These are phyloP conservation scores for Sambucus nigra DNA, from an alignment of 129 eudicot genomes.

Conservation along the genomic window DNA sequence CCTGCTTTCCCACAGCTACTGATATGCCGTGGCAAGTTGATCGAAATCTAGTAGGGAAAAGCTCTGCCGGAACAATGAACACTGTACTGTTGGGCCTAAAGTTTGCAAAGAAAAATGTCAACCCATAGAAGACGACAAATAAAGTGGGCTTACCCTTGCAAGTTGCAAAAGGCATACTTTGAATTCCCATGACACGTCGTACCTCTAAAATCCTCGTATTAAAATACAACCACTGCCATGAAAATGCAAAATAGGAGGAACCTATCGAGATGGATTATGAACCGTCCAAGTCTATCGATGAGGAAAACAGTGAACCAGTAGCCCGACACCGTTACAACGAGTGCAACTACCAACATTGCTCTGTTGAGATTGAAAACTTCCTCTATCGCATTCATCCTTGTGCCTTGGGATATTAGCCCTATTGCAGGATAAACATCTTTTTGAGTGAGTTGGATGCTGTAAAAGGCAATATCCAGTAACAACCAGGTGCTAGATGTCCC, in stretches of 20 bases:
- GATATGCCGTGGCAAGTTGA: constrained; percentile 35
- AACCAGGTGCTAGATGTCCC: constrained; percentile 15
- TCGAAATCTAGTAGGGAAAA: constrained; percentile 31
- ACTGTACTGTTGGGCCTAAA: constrained; percentile 41
- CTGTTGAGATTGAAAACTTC: constrained; percentile 15
- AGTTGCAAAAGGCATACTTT: neutral
- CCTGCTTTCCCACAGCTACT: constrained; percentile 36
- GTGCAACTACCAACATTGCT: constrained; percentile 23
- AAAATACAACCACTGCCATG: constrained; percentile 17
- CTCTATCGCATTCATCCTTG: constrained; percentile 12
- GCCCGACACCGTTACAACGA: constrained; percentile 23
- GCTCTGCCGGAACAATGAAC: constrained; percentile 36
- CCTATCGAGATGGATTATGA: constrained; percentile 17
- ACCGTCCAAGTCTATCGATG: constrained; percentile 25
- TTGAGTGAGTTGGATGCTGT: constrained; percentile 8
- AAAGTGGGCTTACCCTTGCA: constrained; percentile 4
- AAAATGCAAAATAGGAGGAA: constrained; percentile 17
- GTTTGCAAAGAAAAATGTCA: constrained; percentile 35
- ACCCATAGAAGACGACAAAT: constrained; percentile 24
- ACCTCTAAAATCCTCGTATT: constrained; percentile 9
- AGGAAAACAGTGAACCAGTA: constrained; percentile 25
- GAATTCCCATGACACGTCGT: neutral
- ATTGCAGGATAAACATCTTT: constrained; percentile 20
- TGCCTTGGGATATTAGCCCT: neutral
- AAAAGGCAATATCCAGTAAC: constrained; percentile 15